Conservation (phyloP, 805 yeast species). For the Yamadazyma laniorum region DNA sequence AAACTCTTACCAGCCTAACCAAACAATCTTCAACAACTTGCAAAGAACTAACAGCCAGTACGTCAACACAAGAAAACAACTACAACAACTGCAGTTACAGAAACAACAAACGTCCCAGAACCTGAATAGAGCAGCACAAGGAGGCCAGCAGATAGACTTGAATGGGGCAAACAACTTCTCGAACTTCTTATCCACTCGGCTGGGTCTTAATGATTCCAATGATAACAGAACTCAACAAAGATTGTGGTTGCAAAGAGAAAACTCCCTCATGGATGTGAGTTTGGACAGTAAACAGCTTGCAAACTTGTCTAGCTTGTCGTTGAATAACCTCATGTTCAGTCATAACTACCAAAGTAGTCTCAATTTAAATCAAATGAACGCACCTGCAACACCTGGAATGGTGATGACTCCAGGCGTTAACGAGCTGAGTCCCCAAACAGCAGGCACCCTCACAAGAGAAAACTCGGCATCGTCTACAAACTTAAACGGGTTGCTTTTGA, state of each 20-base stretch:
- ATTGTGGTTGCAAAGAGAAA: slow-evolving; percentile 81
- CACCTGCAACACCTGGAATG: slow-evolving; percentile 2
- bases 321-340: slow-evolving; percentile 40
- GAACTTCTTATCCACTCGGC: slow-evolving; percentile 22
- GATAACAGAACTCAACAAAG: slow-evolving; percentile 69
- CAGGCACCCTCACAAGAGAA: slow-evolving; percentile 3
- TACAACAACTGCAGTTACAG: slow-evolving; percentile 16
- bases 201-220: slow-evolving; percentile 4
- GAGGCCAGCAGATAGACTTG: slow-evolving; percentile 7
- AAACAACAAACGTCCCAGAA: slow-evolving; percentile 7
- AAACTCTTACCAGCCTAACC: slow-evolving; percentile 43
- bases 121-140: not conserved
- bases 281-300: slow-evolving; percentile 29
- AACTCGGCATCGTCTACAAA: slow-evolving; percentile 14
- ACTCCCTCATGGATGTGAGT: slow-evolving; percentile 59
- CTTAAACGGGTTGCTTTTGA: slow-evolving; percentile 27
- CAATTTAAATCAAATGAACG: slow-evolving; percentile 15
- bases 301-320: slow-evolving; percentile 39
- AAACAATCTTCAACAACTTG: slow-evolving; percentile 40
- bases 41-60: slow-evolving; percentile 40
- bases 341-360: slow-evolving; percentile 25
- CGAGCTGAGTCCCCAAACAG: slow-evolving; percentile 2
- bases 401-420: slow-evolving; percentile 11
- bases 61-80: slow-evolving; percentile 23
- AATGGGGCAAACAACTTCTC: slow-evolving; percentile 31